Base-by-base conservation (phyloP, 176 grass and related monocot genomes). In the Aegilops sharonensis region DNA sequence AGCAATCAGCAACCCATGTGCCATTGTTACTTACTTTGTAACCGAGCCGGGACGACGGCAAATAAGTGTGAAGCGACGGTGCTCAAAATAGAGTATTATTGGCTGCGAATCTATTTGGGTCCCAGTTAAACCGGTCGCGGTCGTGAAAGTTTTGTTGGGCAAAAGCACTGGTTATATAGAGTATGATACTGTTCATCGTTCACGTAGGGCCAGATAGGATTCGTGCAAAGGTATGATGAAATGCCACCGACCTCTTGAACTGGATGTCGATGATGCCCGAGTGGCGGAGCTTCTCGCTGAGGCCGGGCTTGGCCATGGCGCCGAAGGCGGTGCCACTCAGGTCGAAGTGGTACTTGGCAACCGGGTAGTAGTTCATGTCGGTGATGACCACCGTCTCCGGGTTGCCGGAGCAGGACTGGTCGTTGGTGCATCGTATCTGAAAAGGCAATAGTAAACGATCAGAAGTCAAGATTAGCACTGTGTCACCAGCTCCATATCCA, bases 241-340 rank as follows among this genome's bases (percentile, higher is more conserved):
- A 31, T 12, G 47, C 5, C 59, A 82, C 77, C 67, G 43, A 89
- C 91, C 91, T 86, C 72, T 90, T 86, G 85, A 90, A 93, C 72
- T 90, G 74, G 27, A 93, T 88, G 77, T 89, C 82, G 73, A 93
- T 90, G 73, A 90, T 90, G 83, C 91, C 91, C 20, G 91, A 79
- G 60, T 77, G 67, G 24, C 91, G 88, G 79, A 93, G 91, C 86
- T 85, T 42, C 52, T 93, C 91, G 30, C 10, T 87, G 12, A 7
- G 37, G 47, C 91, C 91, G 14, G 85, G 31, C 73, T 80, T 37
- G 4, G 91, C 88, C 91, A 93, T 86, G 83, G 91, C 87, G n/a
- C 91, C 91, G 79, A 93, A 93, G 7, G 88, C 84, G 23, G 91
- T 93, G 82, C 91, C 91, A 21, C 91, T 93, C 29, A 93, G 89